Conservation (phyloP, 2,329 filamentous ascomycete species). For the Clonostachys rhizophaga region DNA sequence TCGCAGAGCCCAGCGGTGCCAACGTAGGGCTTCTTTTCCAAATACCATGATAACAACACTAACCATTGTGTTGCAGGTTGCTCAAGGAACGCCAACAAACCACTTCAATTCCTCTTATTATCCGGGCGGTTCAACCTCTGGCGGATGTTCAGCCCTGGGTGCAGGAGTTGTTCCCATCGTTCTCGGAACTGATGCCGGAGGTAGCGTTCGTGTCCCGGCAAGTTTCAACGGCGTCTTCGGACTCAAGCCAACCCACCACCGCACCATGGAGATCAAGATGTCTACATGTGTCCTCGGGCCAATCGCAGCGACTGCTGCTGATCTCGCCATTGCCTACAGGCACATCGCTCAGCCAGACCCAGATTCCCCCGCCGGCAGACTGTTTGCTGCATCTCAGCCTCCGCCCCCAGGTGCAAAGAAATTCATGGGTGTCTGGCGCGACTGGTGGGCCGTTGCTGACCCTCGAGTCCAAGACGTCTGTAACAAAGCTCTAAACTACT, state of each 20-base stretch:
- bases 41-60: slow-evolving; percentile 5
- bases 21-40: slow-evolving; percentile 1
- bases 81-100: slow-evolving; percentile 71
- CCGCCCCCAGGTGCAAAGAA: slow-evolving; percentile 40
- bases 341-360: slow-evolving; percentile 72
- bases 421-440: slow-evolving; percentile 67
- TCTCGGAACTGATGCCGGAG: slow-evolving; percentile 72
- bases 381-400: slow-evolving; percentile 56
- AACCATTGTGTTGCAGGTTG: slow-evolving; percentile 29
- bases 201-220: slow-evolving; percentile 69
- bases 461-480: slow-evolving; percentile 58
- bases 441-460: slow-evolving; percentile 45
- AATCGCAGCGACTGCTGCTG: slow-evolving; percentile 69
- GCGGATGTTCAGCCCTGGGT: slow-evolving; percentile 65
- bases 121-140: slow-evolving; percentile 76
- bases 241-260: slow-evolving; percentile 73
- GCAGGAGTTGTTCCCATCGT: slow-evolving; percentile 71
- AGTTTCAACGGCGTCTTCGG: slow-evolving; percentile 78
- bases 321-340: slow-evolving; percentile 79
- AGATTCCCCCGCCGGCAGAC: slow-evolving; percentile 49
- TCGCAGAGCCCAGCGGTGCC: neutral
- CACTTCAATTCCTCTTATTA: slow-evolving; percentile 75
- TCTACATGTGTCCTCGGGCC: slow-evolving; percentile 59
- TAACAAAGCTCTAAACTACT: slow-evolving; percentile 55
- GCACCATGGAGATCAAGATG: slow-evolving; percentile 48